A percentile compares a stretch with the other conserved stretches of the same genome.
These are phyloP conservation scores for Pythium insidiosum DNA, from an alignment of 352 stramenopile genomes.

Conservation along the genomic window DNA sequence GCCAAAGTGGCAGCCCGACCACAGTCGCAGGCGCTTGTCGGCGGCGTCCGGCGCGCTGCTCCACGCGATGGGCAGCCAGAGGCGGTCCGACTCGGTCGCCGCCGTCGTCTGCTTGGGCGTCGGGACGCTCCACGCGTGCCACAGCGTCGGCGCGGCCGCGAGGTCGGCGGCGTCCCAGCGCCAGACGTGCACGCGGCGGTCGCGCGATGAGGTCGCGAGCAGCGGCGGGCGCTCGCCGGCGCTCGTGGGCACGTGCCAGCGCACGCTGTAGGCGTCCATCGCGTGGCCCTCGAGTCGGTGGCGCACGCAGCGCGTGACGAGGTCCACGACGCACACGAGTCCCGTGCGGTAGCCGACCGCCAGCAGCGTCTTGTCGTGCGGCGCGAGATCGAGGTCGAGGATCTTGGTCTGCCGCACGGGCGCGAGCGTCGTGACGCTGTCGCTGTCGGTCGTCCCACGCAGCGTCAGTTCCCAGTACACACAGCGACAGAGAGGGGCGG, in stretches of 20 bases:
- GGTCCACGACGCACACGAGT: slow-evolving; percentile 47
- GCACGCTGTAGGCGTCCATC: no score
- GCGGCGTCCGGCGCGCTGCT: slow-evolving; percentile 6
- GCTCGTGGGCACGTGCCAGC: no score
- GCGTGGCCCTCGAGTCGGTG: slow-evolving; percentile 55
- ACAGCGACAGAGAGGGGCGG: slow-evolving; percentile 1
- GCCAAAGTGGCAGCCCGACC: slow-evolving; percentile 65
- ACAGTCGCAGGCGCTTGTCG: slow-evolving; percentile 29
- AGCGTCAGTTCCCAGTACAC: no score
- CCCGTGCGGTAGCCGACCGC: slow-evolving; percentile 70
- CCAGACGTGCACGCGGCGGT: slow-evolving; percentile 71
- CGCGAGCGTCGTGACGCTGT: slow-evolving; percentile 32
- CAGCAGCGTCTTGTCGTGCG: slow-evolving; percentile 38
- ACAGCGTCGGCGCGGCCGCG: no score
- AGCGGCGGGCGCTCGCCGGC: slow-evolving; percentile 9
- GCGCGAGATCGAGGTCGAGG: slow-evolving; percentile 42
- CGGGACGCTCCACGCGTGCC: slow-evolving; percentile 29
- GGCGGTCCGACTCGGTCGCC: slow-evolving; percentile 52
- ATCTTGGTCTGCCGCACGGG: slow-evolving; percentile 47
- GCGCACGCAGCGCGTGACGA: slow-evolving; percentile 17
- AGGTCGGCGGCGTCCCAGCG: not conserved
- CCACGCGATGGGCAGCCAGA: slow-evolving; percentile 73
- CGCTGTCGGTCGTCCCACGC: no score
- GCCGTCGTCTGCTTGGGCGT: slow-evolving; percentile 55
- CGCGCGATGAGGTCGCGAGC: slow-evolving; percentile 57